Evolutionary conservation across 805 yeast genomes (phyloP).

Genomic region (Yarrowia osloensis): DNA sequence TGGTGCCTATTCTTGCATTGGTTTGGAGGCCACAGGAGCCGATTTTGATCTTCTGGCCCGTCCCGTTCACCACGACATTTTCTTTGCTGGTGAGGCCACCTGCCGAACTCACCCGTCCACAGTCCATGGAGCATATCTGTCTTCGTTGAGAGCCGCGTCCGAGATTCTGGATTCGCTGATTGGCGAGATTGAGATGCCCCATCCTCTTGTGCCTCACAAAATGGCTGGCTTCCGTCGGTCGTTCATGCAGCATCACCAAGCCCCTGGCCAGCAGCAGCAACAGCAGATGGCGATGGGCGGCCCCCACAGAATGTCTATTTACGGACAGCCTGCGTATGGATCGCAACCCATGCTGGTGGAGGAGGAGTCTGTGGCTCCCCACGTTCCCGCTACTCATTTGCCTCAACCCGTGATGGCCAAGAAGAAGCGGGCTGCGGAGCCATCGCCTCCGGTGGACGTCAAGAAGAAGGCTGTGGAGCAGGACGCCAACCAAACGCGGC

Average conservation of each 20-base stretch:
- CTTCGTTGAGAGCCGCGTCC: constrained; percentile 48
- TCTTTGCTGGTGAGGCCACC: constrained; percentile 51
- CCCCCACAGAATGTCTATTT: constrained; percentile 10
- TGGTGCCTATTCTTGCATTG: constrained; percentile 69
- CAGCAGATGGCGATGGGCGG: constrained; percentile 4
- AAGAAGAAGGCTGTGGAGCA: constrained; percentile 21
- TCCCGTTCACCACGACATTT: constrained; percentile 44
- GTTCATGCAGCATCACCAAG: constrained; percentile 11
- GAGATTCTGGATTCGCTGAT: constrained; percentile 46
- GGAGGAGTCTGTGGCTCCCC: background rate
- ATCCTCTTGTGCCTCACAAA: constrained; percentile 40
- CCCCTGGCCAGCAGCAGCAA: background rate
- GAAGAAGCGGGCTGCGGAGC: constrained; percentile 19
- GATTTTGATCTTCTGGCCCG: constrained; percentile 47
- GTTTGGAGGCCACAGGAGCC: constrained; percentile 47
- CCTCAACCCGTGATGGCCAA: constrained; percentile 3
- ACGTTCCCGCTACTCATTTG: constrained; percentile 1
- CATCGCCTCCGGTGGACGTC: constrained; percentile 14
- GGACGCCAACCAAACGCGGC: constrained; percentile 36
- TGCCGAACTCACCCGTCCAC: constrained; percentile 48
- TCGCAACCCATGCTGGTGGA: constrained; percentile 22
- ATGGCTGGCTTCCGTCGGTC: constrained; percentile 21
- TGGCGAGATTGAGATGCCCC: constrained; percentile 47
- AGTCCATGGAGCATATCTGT: constrained; percentile 48
- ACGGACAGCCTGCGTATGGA: constrained; percentile 1